phyloP scores from a whole-genome alignment of 768 basidiomycete species.

The Trametopsis cervina region DNA sequence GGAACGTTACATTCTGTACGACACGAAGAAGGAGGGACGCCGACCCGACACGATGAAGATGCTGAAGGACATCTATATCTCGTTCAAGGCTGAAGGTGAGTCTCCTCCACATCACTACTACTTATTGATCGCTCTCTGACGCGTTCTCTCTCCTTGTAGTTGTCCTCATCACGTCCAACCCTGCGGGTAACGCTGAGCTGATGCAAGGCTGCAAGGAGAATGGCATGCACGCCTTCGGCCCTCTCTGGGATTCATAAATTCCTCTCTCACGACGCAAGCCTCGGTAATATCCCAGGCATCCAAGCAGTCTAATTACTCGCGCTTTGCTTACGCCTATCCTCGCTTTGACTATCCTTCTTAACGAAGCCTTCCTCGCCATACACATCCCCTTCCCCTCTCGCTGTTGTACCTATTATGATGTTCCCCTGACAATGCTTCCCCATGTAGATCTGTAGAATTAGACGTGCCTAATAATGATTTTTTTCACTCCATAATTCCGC shows the following conservation, averaged over 20 bases:
- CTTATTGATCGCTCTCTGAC: constrained; percentile 26
- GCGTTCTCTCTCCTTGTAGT: constrained; percentile 29
- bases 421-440: too few relatives aligned
- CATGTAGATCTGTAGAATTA: too few relatives aligned
- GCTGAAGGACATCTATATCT: constrained; percentile 57
- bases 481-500: too few relatives aligned
- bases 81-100: constrained; percentile 63
- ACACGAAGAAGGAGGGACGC: constrained; percentile 65
- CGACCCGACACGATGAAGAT: constrained; percentile 76
- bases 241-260: constrained; percentile 60
- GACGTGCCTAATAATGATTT: too few relatives aligned
- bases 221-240: constrained; percentile 38
- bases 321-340: too few relatives aligned
- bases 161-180: constrained; percentile 80
- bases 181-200: constrained; percentile 68
- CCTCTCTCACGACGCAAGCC: too few relatives aligned
- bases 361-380: too few relatives aligned
- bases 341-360: too few relatives aligned
- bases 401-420: too few relatives aligned
- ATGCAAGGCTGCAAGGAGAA: constrained; percentile 39
- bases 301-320: too few relatives aligned
- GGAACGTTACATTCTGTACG: constrained; percentile 71
- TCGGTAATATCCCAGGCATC: too few relatives aligned
- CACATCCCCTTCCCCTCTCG: too few relatives aligned
- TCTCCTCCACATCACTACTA: not conserved